Base-by-base conservation (phyloP, 75 land plant species). In the Picea sitchensis region DNA sequence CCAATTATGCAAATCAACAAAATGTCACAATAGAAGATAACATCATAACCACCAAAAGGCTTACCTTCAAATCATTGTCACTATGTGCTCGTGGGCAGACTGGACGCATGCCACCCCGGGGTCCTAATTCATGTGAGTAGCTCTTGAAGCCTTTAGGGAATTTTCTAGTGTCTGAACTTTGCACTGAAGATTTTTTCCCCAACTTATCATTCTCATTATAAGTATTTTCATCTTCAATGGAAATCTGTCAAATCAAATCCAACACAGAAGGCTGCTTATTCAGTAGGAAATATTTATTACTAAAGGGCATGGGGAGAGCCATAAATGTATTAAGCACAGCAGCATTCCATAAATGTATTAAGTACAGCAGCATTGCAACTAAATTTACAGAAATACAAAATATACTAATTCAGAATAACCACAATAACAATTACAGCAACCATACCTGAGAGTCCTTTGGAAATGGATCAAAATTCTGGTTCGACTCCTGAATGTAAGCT, bases 61-160 rank as follows among this genome's bases (percentile, higher is more conserved):
- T 14, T 86, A 90, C 96, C 92, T 90, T 87, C 80, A 90, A 81
- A 68, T 90, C 87, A 83, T 82, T 81, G 65, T 82, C 82, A 80
- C 92, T 92, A 51, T 85, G 92, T 12, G 92, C 87, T 34, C 92
- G 86, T 61, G 81, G 85, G 58, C 79, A 84, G 26, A 74, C 76
- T 81, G 83, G 77, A 18, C 81, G 83, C 32, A 86, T 74, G 26
- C 90, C 89, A 76, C 92, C 94, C 71, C 85, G 85, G 38, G 91
- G 95, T 59, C 94, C 95, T 62, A 94, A 63, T 77, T 94, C 96
- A 84, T 92, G 94, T 14, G 96, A 94, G 80, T 85, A 92, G 80
- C 96, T 94, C 79, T 94, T 94, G 18, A 85, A 75, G 32, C 87
- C 87, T 62, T 81, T 86, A 7, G 87, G 77, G 65, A 61, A 61